Evolutionary conservation across 2,329 filamentous ascomycete species (phyloP).

Genomic region (Trichoderma citrinoviride): DNA sequence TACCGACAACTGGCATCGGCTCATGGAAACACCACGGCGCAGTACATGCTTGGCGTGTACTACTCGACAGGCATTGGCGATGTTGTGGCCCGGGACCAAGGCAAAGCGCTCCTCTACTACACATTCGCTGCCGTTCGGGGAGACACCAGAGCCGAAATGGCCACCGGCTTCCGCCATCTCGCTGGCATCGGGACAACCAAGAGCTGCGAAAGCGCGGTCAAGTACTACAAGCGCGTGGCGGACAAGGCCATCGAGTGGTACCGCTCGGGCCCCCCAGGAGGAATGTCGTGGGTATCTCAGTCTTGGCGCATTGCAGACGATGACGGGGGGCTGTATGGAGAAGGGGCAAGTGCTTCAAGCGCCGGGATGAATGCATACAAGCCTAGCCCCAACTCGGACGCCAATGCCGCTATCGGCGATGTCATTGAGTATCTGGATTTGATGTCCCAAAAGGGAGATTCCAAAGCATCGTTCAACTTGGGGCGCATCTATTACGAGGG

Average conservation of each 20-base stretch:
- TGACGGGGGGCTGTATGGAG: slow-evolving; percentile 86
- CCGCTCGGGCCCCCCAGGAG: slow-evolving; percentile 85
- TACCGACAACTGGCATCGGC: slow-evolving; percentile 74
- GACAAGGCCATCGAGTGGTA: slow-evolving; percentile 90
- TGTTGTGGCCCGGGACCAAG: slow-evolving; percentile 80
- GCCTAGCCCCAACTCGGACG: slow-evolving; percentile 70
- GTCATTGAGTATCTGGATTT: slow-evolving; percentile 92
- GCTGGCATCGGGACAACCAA: slow-evolving; percentile 80
- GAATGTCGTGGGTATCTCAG: slow-evolving; percentile 72
- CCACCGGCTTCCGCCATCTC: slow-evolving; percentile 81
- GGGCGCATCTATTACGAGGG: slow-evolving; percentile 89
- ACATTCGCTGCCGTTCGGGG: slow-evolving; percentile 86
- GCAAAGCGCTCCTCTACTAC: slow-evolving; percentile 88
- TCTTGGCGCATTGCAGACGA: slow-evolving; percentile 87
- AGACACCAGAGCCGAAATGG: slow-evolving; percentile 88
- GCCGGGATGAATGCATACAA: slow-evolving; percentile 79
- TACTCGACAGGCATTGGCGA: slow-evolving; percentile 89
- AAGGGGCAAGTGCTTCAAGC: slow-evolving; percentile 87
- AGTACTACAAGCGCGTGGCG: slow-evolving; percentile 89
- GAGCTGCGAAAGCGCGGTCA: slow-evolving; percentile 79
- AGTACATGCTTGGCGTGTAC: slow-evolving; percentile 94
- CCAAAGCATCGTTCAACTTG: slow-evolving; percentile 81
- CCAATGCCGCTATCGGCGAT: slow-evolving; percentile 84
- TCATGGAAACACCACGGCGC: slow-evolving; percentile 85
- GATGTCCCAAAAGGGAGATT: slow-evolving; percentile 84